Base-by-base conservation (phyloP, 371 early-diverging fungal species). In the Blastocladiella emersonii region DNA sequence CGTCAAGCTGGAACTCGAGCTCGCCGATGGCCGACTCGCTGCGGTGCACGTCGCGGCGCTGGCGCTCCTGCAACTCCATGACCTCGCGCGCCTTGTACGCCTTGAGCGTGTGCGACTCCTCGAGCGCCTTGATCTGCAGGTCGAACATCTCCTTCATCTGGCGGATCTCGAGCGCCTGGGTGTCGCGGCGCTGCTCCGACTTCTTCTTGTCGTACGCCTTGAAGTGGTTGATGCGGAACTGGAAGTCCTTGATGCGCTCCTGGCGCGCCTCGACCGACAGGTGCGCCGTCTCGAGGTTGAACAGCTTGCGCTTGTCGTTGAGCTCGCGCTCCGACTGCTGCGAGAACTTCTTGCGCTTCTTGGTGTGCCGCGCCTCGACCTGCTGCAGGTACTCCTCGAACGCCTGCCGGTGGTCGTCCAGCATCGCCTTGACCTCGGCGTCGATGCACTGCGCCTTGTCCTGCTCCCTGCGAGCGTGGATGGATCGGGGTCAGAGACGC, bases 111-210 rank as follows among this genome's bases (percentile, higher is more conserved):
- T 51, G 53, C 41, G 41, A 44, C 21, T 71, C 70, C 43, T 69
- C 72, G 37, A 61, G 66, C 27, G 53, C 21, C 21, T 35, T 32
- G 49, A 64, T 51, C 34, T 74, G 71, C 30, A 70, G 45, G 45
- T 74, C 74, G 67, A 67, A 70, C 23, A 41, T 25, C 41, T 73
- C 75, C 60, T 75, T 72, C 53, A 57, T 35, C 13, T 74, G 75
- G 17, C 67, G 49, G 36, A 75, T 45, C 62, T 75, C 75, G 35
- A 68, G 35, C 37, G 61, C 57, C 53, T 75, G 75, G 15, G 64
- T 34, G 15, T 51, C 53, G 53, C 53, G 53, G 30, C 27, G 30
- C 13, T 51, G 53, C 53, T 51, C 53, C 15, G 53, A 27, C 13
- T 30, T 30, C 30, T 51, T 51, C 53, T 51, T 51, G 17, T 51